Base-by-base conservation (phyloP, 176 grass and related monocot species). In the Zoysia pacifica region DNA sequence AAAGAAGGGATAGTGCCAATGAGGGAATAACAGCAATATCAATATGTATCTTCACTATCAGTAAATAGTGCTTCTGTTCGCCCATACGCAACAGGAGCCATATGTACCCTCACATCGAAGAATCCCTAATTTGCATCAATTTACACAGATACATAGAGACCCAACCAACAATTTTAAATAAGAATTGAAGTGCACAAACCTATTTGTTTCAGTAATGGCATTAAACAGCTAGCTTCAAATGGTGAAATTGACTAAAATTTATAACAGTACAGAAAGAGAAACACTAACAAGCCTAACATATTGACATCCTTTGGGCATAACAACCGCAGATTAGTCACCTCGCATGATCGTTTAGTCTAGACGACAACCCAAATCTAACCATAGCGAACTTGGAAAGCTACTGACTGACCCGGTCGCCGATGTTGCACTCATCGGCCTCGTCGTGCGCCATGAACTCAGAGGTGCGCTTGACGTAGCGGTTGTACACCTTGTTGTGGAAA, bases 361-460 rank as follows among this genome's bases (percentile, higher is more conserved):
- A 59, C 1, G 8, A 62, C 36, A 36, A 35, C 59, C 3, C 59
- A 62, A 62, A 62, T 36, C 20, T 9, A 35, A 36, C 59, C 0
- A 36, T 35, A 11, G 20, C n/a, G n/a, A n/a, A n/a, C n/a, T n/a
- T n/a, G n/a, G n/a, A n/a, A n/a, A n/a, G n/a, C n/a, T 71, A 77
- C 80, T 45, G 53, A 95, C 96, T n/a, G n/a, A n/a, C n/a, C 71
- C 92, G 88, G 78, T 99, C 96, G 16, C 92, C 88, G 59, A 99
- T 99, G 81, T 76, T 91, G 84, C 92, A 95, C 37, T 65, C 76
- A 1, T 93, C 61, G n/a, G 47, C 54, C 79, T 95, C 84, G 15
- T 99, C 92, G 72, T 98, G 95, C 28, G 95, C 95, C 95, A 94
- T 94, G 90, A 98, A 94, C 62, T 94, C 94, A 84, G 89, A 92